Conservation (phyloP, 768 basidiomycete genomes). For the Mycena haematopus region DNA sequence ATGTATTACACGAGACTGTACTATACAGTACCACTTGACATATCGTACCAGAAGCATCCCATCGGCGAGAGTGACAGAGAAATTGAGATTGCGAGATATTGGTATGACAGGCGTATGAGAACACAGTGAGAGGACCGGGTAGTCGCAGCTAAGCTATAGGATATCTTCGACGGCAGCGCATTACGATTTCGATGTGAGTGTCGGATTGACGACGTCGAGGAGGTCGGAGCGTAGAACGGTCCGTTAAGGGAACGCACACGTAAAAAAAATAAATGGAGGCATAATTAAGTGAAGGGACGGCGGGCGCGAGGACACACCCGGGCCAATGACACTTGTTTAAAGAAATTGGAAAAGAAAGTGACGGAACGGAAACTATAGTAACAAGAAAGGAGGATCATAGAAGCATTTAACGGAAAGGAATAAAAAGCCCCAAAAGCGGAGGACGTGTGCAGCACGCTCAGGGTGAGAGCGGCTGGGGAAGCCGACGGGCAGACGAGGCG, state of each 20-base stretch:
- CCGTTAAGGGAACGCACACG: conserved; percentile 24
- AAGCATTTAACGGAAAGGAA: conserved; percentile 9
- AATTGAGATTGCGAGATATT: conserved; percentile 24
- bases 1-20: conserved; percentile 21
- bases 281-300: conserved; percentile 33
- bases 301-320: conserved; percentile 15
- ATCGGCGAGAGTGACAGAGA: conserved; percentile 9
- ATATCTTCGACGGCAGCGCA: conserved; percentile 17
- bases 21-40: conserved; percentile 22
- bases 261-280: conserved; percentile 28
- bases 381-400: conserved; percentile 19
- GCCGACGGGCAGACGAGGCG: conserved; percentile 19
- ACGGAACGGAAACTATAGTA: conserved; percentile 7
- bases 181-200: conserved; percentile 10
- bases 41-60: conserved; percentile 6
- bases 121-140: conserved; percentile 15
- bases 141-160: conserved; percentile 23
- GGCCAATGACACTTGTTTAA: conserved; percentile 26
- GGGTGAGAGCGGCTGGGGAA: conserved; percentile 12
- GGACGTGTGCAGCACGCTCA: neutral
- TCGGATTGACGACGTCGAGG: neutral
- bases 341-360: conserved; percentile 5
- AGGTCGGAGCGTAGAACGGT: conserved; percentile 12
- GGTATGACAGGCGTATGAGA: conserved; percentile 20
- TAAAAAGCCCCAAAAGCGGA: conserved; percentile 27